Percentiles rank a stretch among this genome's conserved stretches.
These are phyloP conservation scores for Colletotrichum sp. DNA, from an alignment of 2,329 filamentous ascomycete species.

Conservation along the genomic window DNA sequence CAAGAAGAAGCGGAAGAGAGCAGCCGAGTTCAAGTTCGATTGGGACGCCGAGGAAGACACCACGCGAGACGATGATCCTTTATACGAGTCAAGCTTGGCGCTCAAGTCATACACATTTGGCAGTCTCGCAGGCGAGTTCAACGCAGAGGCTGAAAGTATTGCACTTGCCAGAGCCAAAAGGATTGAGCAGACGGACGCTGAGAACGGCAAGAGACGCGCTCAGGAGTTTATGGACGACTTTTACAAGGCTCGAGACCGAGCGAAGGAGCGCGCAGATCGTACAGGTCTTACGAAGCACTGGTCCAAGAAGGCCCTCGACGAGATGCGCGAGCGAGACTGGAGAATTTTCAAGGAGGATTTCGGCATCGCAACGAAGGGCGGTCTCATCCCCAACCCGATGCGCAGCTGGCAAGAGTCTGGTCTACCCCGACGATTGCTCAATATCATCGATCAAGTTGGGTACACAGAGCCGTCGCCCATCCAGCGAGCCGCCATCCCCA, in stretches of 20 bases:
- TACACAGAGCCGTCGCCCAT: constrained; percentile 93
- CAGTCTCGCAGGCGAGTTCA: constrained; percentile 54
- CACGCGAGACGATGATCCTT: constrained; percentile 79
- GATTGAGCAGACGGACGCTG: constrained; percentile 75
- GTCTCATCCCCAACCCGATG: constrained; percentile 93
- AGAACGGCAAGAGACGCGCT: constrained; percentile 78
- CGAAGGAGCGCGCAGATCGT: constrained; percentile 74
- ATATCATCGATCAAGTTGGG: constrained; percentile 83
- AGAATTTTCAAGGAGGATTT: constrained; percentile 99
- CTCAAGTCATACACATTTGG: constrained; percentile 43
- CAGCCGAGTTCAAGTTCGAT: constrained; percentile 95
- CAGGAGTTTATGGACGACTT: constrained; percentile 81
- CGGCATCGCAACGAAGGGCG: constrained; percentile 93
- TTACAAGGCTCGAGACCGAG: constrained; percentile 66
- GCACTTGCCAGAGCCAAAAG: constrained; percentile 67
- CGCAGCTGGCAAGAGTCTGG: constrained; percentile 88
- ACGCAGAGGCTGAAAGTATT: constrained; percentile 61
- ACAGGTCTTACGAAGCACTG: constrained; percentile 90
- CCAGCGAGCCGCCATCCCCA: constrained; percentile 93
- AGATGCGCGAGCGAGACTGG: constrained; percentile 98
- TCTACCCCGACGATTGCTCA: constrained; percentile 77
- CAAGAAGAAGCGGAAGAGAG: constrained; percentile 92
- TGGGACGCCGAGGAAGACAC: constrained; percentile 98
- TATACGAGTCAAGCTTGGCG: constrained; percentile 57
- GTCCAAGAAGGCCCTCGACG: constrained; percentile 89